Evolutionary conservation across 2,329 filamentous ascomycete species (phyloP).

Genomic region (Simplicillium aogashimaense): DNA sequence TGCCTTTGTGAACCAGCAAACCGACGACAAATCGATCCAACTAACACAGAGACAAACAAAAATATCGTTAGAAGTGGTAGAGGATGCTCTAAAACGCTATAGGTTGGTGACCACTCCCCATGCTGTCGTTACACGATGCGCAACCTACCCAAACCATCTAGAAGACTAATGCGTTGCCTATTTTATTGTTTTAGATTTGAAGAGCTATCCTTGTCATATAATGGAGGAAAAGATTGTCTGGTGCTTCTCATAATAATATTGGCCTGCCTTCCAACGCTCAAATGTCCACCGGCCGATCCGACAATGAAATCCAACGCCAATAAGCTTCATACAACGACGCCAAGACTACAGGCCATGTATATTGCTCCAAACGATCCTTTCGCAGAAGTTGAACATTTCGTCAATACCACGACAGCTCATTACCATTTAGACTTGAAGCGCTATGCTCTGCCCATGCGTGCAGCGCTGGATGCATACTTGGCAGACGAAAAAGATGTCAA

Average conservation of each 20-base stretch:
- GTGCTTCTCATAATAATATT: conserved; percentile 85
- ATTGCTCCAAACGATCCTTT: conserved; percentile 82
- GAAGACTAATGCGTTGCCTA: conserved; percentile 2
- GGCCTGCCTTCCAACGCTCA: conserved; percentile 37
- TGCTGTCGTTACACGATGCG: conserved; percentile 1
- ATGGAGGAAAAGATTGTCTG: conserved; percentile 95
- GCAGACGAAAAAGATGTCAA: conserved; percentile 50
- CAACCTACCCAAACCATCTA: not conserved
- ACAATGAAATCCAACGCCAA: conserved; percentile 6
- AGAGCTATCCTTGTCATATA: conserved; percentile 85
- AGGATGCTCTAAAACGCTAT: conserved; percentile 66
- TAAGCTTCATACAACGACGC: conserved; percentile 3
- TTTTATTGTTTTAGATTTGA: conserved; percentile 45
- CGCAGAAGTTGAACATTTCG: conserved; percentile 76
- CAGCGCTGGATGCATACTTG: conserved; percentile 71
- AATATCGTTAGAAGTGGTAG: conserved; percentile 62
- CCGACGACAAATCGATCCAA: conserved; percentile 2
- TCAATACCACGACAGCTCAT: conserved; percentile 48
- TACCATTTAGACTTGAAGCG: conserved; percentile 72
- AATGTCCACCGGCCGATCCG: conserved; percentile 6
- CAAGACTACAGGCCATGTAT: conserved; percentile 67
- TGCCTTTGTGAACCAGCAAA: conserved; percentile 5
- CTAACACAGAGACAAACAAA: conserved; percentile 59
- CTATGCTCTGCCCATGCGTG: conserved; percentile 71
- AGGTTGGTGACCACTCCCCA: conserved; percentile 36